A percentile compares a stretch with the other conserved stretches of the same genome.
Conservation (phyloP, 768 basidiomycete species). For the Paxillus rubicundulus region DNA sequence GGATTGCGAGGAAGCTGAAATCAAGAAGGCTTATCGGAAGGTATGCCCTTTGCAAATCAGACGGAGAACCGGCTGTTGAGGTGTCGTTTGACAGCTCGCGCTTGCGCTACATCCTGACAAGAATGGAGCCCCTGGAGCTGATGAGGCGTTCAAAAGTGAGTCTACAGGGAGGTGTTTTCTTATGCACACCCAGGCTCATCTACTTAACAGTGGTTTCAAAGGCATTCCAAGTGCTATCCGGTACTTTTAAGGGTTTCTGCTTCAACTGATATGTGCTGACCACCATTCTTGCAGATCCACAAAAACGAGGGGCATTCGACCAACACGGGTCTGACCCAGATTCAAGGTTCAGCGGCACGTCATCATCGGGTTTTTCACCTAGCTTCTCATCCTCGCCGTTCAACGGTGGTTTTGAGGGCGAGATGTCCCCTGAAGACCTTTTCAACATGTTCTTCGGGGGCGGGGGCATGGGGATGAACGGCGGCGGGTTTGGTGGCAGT, state of each 20-base stretch:
- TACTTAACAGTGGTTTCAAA: slow-evolving; percentile 83
- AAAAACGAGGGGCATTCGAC: slow-evolving; percentile 88
- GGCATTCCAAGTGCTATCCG: slow-evolving; percentile 92
- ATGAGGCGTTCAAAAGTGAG: slow-evolving; percentile 96
- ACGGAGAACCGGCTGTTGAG: slow-evolving; percentile 8
- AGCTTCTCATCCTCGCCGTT: slow-evolving; percentile 53
- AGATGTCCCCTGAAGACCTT: slow-evolving; percentile 92
- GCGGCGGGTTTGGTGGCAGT: slow-evolving; percentile 54
- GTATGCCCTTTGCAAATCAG: slow-evolving; percentile 42
- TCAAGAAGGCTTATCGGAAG: slow-evolving; percentile 97
- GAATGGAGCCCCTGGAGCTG: slow-evolving; percentile 96
- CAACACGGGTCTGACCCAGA: slow-evolving; percentile 87
- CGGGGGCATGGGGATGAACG: slow-evolving; percentile 44
- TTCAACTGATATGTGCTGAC: slow-evolving; percentile 5
- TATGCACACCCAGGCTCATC: slow-evolving; percentile 4
- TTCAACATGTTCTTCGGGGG: slow-evolving; percentile 99
- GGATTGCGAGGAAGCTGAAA: slow-evolving; percentile 78
- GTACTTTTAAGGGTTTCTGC: slow-evolving; percentile 30
- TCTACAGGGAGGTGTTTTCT: slow-evolving; percentile 13
- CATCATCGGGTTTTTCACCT: slow-evolving; percentile 49
- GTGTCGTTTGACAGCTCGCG: slow-evolving; percentile 56
- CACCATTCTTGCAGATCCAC: slow-evolving; percentile 53
- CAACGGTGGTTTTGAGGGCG: slow-evolving; percentile 64
- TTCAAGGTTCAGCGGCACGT: slow-evolving; percentile 70
- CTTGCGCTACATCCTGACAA: slow-evolving; percentile 89